Percentiles rank a stretch among this genome's conserved stretches.
phyloP scores from a whole-genome alignment of 1,284 basidiomycete genomes.

The Ganoderma resinaceum region DNA sequence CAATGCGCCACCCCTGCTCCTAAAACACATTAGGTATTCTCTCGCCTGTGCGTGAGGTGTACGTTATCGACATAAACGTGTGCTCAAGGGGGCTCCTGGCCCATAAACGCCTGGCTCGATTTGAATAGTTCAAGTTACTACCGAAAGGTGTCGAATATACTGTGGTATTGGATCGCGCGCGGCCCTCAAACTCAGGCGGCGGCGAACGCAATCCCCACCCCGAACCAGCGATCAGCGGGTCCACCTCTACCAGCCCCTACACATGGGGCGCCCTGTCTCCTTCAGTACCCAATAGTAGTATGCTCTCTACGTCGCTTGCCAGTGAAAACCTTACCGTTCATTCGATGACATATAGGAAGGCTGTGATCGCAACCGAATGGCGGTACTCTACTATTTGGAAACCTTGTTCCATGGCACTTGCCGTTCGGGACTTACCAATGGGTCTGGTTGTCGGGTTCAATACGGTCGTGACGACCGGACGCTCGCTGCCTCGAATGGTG shows the following conservation, averaged over 20 bases:
- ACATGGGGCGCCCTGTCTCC: background rate
- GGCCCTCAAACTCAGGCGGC: background rate
- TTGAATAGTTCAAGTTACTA: background rate
- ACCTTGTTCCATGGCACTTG: background rate
- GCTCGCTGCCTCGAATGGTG: slow-evolving; percentile 5
- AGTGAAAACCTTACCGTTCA: background rate
- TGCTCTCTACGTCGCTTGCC: too few species aligned
- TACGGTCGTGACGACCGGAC: background rate
- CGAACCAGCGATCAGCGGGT: background rate
- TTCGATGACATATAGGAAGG: background rate
- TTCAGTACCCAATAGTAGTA: background rate
- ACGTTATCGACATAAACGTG: background rate
- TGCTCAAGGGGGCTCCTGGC: background rate
- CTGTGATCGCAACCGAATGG: background rate
- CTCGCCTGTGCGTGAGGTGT: background rate
- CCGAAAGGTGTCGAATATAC: background rate
- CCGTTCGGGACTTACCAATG: too few species aligned
- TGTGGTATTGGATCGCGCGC: background rate
- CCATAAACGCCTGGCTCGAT: background rate
- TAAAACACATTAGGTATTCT: background rate
- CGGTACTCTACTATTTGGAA: background rate
- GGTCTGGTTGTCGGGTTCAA: background rate
- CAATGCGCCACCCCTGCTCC: background rate
- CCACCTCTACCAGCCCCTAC: background rate
- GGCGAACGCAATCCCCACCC: background rate